Conservation (phyloP, 495 filamentous ascomycete species). For the Tuber microsphaerosporum region DNA sequence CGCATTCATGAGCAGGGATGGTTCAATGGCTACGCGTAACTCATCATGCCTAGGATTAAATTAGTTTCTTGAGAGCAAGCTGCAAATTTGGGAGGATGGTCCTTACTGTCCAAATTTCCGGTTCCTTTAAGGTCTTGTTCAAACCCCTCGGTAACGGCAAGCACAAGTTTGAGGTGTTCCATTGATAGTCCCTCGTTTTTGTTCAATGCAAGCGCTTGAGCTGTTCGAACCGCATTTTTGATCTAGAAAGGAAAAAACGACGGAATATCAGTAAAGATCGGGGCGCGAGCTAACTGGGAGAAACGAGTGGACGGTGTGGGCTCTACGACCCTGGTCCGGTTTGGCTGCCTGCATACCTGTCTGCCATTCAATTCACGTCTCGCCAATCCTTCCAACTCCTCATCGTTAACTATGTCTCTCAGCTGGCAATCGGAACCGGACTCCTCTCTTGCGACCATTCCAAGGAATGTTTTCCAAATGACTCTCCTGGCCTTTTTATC, state of each 20-base stretch:
- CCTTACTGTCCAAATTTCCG: slow-evolving; percentile 41
- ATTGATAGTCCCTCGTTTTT: slow-evolving; percentile 54
- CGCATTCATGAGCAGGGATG: neutral
- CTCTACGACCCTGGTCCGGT: neutral
- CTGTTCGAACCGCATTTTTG: slow-evolving; percentile 66
- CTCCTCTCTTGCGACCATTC: slow-evolving; percentile 36
- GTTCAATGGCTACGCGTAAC: slow-evolving; percentile 15
- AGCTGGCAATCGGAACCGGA: slow-evolving; percentile 25
- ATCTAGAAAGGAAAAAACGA: slow-evolving; percentile 47
- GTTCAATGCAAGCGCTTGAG: slow-evolving; percentile 63
- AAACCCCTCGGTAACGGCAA: slow-evolving; percentile 62
- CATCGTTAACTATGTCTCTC: slow-evolving; percentile 33
- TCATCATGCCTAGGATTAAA: slow-evolving; percentile 20
- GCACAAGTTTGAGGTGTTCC: slow-evolving; percentile 59
- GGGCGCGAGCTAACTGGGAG: neutral
- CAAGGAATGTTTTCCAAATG: slow-evolving; percentile 42
- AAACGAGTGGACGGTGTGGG: neutral
- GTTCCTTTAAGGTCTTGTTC: slow-evolving; percentile 57
- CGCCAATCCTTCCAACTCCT: slow-evolving; percentile 29
- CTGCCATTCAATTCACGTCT: slow-evolving; percentile 37
- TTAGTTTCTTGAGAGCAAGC: neutral
- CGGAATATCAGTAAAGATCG: slow-evolving; percentile 11
- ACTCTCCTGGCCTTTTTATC: slow-evolving; percentile 33
- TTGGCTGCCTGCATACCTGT: slow-evolving; percentile 25
- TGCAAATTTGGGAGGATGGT: slow-evolving; percentile 7